Base-by-base conservation (phyloP, 1,284 basidiomycete genomes). In the Heliocybe sulcata region DNA sequence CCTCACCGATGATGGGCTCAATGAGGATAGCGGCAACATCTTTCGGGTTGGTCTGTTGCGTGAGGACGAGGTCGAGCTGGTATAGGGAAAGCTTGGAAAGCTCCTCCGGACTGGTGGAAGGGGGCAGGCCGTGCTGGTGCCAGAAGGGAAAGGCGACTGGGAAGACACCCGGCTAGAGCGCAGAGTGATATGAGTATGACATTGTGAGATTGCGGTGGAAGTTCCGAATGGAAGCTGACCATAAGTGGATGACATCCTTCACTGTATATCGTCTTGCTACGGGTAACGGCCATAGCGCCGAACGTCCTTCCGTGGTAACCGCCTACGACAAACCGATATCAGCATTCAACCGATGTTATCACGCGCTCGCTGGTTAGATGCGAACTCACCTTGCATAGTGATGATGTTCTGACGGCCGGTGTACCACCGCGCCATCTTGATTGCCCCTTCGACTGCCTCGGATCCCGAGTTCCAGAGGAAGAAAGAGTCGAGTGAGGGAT, bases 401-500 rank as follows among this genome's bases (percentile, higher is more conserved):
- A 98, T 93, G 59, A 98, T 82, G 67, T 96, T 94, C 67, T 92
- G 91, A 59, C 83, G 79, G 48, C 83, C 82, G 1, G 94, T 97
- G 33, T 86, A 74, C 16, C 71, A 68, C 38, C 94, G 81, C 1
- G 91, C 89, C 72, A 91, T 82, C 72, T 94, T 94, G 57, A 94
- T 68, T 1, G 88, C 76, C 1, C 84, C 91, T 71, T 97, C 92
- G 38, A 94, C 80, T 0, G 92, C 94, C 67, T 97, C 94, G 2
- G 92, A 88, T 14, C 93, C 94, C 3, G 93, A 96, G 76, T 94
- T 98, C 90, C 90, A 93, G 71, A 95, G 91, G 79, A 92, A 96
- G 79, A 98, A 95, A 19, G 92, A 92, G 70, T 95, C 90, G 45
- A 98, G 79, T 2, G 92, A 94, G 0, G 84, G 77, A 69, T 96